Base-by-base conservation (phyloP, 2,329 filamentous ascomycete genomes). In the Colletotrichum nymphaeae region DNA sequence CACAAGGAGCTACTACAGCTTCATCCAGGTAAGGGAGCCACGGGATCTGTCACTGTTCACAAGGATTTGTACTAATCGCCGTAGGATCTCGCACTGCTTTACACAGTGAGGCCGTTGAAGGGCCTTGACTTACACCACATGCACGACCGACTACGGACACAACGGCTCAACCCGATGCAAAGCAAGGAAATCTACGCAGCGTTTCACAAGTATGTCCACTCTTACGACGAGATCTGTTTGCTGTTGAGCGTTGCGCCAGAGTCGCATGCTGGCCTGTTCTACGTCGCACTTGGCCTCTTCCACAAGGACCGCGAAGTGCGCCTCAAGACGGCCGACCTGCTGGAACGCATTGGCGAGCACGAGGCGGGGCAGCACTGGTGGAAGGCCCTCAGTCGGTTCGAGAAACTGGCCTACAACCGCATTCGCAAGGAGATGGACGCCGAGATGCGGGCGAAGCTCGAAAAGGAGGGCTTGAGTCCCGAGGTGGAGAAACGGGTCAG, bases 351-450 rank as follows among this genome's bases (percentile, higher is more conserved):
- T 67, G 90, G 92, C 76, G 92, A 93, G 70, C 96, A 99, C 83
- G 93, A 97, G 79, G 97, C 95, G 11, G 97, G 97, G 1, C 90
- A 95, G 78, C 95, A 98, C 83, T 98, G 97, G 88, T 99, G 96
- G 94, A 91, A 89, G 76, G 91, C 91, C 35, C 85, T 99, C 62
- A 97, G 95, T 71, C 88, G 94, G 57, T 99, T 98, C 80, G 93
- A 95, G 77, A 97, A 96, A 83, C 84, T 97, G 75, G 96, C 94
- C 3, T 98, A 93, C 79, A 92, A 93, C 76, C 89, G 96, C 62
- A 91, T 97, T 62, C 92, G 93, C 81, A 89, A 92, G 73, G 95
- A 91, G 77, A 83, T 84, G 8, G 90, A 92, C 63, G 83, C 84
- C 1, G 89, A 91, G 77, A 82, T 83, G 81, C 85, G 81, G 69